A percentile compares a stretch with the other conserved stretches of the same genome.
Evolutionary conservation across 805 yeast species (phyloP).

Genomic region (Cyberlindnera misumaiensis): DNA sequence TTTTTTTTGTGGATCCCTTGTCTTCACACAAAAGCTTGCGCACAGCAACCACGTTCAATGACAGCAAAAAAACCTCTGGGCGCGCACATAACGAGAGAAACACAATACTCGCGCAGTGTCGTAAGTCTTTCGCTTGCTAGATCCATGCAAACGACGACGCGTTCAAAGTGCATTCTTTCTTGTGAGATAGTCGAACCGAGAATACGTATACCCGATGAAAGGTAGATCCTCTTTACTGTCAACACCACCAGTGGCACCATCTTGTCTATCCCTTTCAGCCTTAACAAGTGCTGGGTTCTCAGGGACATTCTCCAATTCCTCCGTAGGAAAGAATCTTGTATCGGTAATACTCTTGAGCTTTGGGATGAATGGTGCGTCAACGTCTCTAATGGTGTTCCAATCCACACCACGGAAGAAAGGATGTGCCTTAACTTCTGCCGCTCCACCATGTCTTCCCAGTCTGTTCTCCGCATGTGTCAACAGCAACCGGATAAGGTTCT

Average conservation of each 20-base stretch:
- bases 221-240: conserved; percentile 84
- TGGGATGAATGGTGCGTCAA: conserved; percentile 93
- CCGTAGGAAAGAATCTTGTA: conserved; percentile 96
- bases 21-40: too few species aligned
- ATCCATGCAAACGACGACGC: too few species aligned
- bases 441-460: conserved; percentile 49
- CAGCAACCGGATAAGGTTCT: conserved; percentile 80
- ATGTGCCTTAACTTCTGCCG: conserved; percentile 67
- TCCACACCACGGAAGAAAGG: conserved; percentile 81
- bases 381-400: conserved; percentile 64
- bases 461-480: conserved; percentile 85
- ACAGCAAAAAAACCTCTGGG: too few species aligned
- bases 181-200: conserved; percentile 89
- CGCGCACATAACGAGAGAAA: too few species aligned
- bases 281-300: conserved; percentile 72
- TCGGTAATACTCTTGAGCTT: conserved; percentile 88
- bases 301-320: conserved; percentile 90
- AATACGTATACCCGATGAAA: conserved; percentile 94
- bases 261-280: conserved; percentile 60
- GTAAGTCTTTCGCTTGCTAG: too few species aligned
- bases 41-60: too few species aligned
- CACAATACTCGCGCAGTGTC: too few species aligned
- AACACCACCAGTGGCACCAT: conserved; percentile 31
- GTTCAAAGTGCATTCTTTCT: conserved; percentile 50
- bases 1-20: too few species aligned